Percentiles rank a stretch among this genome's conserved stretches.
Conservation (phyloP, 2,329 filamentous ascomycete genomes). For the Gnomoniopsis smithogilvyi region DNA sequence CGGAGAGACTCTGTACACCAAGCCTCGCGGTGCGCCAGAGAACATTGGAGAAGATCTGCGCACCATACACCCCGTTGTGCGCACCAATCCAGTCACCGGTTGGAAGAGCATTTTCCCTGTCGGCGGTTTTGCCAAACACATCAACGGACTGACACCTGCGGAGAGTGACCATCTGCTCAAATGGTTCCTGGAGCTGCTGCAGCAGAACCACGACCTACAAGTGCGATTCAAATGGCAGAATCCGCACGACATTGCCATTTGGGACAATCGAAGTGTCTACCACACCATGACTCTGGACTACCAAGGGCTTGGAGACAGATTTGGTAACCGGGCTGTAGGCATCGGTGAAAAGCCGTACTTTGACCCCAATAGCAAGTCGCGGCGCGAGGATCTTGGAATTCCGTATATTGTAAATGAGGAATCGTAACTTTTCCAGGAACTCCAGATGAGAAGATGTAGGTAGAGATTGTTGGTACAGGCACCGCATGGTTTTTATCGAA, state of each 20-base stretch:
- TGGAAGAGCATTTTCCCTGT: conserved; percentile 54
- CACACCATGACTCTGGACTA: conserved; percentile 56
- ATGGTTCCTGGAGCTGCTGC: conserved; percentile 38
- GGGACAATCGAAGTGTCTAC: conserved; percentile 59
- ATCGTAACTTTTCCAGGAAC: no score
- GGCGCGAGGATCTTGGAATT: conserved; percentile 33
- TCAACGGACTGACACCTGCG: conserved; percentile 40
- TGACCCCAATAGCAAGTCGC: conserved; percentile 46
- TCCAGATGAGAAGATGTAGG: no score
- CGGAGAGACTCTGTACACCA: conserved; percentile 41
- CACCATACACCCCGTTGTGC: conserved; percentile 53
- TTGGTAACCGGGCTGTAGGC: conserved; percentile 50
- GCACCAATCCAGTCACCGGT: conserved; percentile 62
- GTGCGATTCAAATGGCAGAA: conserved; percentile 44
- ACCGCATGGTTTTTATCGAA: no score
- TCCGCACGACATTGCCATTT: conserved; percentile 49
- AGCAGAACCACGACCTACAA: conserved; percentile 47
- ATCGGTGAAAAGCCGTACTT: conserved; percentile 54
- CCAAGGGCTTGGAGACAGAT: conserved; percentile 45
- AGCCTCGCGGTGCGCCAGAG: conserved; percentile 47
- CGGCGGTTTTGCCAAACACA: conserved; percentile 37
- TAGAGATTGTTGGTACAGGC: no score
- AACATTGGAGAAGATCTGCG: conserved; percentile 49
- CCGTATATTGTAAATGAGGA: no score
- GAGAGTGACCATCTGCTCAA: conserved; percentile 40